Evolutionary conservation across 2,329 filamentous ascomycete species (phyloP), one percentile per base, ranked within the genome.

Genomic region (Trichoderma breve): DNA sequence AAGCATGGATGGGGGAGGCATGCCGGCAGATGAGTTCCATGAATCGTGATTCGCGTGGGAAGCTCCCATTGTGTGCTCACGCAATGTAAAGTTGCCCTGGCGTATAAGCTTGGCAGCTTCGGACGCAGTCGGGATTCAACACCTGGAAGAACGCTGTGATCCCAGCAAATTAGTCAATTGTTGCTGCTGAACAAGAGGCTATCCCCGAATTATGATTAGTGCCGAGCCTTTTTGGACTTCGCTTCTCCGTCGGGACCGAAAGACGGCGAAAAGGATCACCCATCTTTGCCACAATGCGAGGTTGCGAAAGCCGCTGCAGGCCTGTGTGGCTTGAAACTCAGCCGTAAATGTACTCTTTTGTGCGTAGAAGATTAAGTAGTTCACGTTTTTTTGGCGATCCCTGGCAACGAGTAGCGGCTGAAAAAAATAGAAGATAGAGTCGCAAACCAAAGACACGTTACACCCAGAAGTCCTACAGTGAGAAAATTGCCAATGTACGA

Each of bases 21-120:
- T 62, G 67, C 30, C 67, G 57, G 67, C 39, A 70, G 67, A 70
- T 70, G 57, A 36, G 34, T n/a, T 39, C 28, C 12, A 61, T 36
- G 53, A 68, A 39, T 60, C 34, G 26, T 36, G 21, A 15, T 62
- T 70, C 36, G 30, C 18, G 18, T 36, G 18, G 8, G 24, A 69
- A 61, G 36, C 39, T 51, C 53, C 64, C 30, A 21, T 62, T 62
- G 18, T 53, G 21, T 43, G 11, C 66, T 34, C 28, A 53, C 53
- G 57, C 28, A 51, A 24, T 21, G 14, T 15, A 21, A 28, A 12
- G 15, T 30, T 43, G 15, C 28, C 26, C 26, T 51, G n/a, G 55
- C 34, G 26, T 60, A 26, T 66, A 28, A 14, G 21, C 18, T 55
- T 55, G 34, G 12, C 11, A 34, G 39, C 47, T 55, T 55, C 30